These are phyloP conservation scores for Anisodus tanguticus DNA, from an alignment of 257 asterid species.

Conservation along the genomic window DNA sequence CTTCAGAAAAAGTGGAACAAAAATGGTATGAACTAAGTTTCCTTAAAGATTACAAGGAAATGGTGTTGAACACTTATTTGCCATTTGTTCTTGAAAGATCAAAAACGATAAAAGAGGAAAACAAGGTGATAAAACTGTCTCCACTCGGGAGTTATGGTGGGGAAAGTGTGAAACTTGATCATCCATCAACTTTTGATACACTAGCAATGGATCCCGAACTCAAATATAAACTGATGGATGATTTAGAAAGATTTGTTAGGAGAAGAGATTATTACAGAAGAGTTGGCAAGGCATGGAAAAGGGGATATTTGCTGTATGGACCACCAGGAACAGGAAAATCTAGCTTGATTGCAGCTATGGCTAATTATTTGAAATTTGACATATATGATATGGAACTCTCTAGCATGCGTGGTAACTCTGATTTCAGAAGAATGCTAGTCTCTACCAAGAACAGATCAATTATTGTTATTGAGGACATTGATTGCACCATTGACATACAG, in stretches of 20 bases:
- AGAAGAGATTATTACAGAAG: conserved; percentile 38
- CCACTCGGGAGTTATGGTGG: conserved; percentile 24
- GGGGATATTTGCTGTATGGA: conserved; percentile 44
- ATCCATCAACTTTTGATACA: conserved; percentile 49
- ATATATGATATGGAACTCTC: conserved; percentile 41
- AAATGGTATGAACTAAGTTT: conserved; percentile 39
- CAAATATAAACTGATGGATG: conserved; percentile 35
- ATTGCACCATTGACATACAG: conserved; percentile 37
- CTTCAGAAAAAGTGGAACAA: conserved; percentile 17
- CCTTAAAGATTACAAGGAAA: conserved; percentile 26
- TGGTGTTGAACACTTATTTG: conserved; percentile 33
- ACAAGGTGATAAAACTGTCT: conserved; percentile 32
- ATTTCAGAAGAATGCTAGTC: conserved; percentile 30
- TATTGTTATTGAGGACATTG: conserved; percentile 42
- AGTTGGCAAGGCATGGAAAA: conserved; percentile 47
- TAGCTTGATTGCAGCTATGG: conserved; percentile 44
- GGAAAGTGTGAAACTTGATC: conserved; percentile 38
- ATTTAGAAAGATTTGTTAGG: conserved; percentile 39
- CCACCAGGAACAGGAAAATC: conserved; percentile 46
- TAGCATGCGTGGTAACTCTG: neutral
- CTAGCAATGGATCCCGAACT: conserved; percentile 42
- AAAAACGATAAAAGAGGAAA: conserved; percentile 34
- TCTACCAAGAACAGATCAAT: conserved; percentile 35
- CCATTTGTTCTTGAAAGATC: conserved; percentile 37
- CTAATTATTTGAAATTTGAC: conserved; percentile 40